Evolutionary conservation across 2,329 filamentous ascomycete species (phyloP).

Genomic region (Aspergillus chevalieri): DNA sequence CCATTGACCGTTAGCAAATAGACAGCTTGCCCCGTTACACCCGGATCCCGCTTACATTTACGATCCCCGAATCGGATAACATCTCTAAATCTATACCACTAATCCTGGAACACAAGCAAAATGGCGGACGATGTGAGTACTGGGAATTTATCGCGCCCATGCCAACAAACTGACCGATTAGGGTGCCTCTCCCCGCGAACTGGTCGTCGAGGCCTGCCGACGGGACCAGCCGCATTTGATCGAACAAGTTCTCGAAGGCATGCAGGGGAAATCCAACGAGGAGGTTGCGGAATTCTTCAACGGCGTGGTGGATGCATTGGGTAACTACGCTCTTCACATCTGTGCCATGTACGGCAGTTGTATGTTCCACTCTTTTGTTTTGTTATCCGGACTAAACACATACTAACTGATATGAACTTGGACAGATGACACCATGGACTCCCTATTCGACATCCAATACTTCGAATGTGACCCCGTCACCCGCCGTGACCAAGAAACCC

Average conservation of each 20-base stretch:
- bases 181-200: conserved; percentile 80
- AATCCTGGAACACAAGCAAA: conserved; percentile 5
- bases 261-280: conserved; percentile 52
- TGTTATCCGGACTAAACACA: background rate
- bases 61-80: conserved; percentile 4
- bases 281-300: conserved; percentile 76
- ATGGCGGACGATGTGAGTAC: conserved; percentile 42
- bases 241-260: conserved; percentile 60
- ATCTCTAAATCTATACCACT: background rate
- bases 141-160: background rate
- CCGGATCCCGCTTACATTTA: conserved; percentile 8
- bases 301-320: conserved; percentile 74
- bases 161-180: conserved; percentile 31
- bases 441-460: conserved; percentile 42
- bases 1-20: background rate
- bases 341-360: conserved; percentile 81
- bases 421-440: conserved; percentile 43
- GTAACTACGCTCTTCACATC: conserved; percentile 83
- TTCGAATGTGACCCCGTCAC: conserved; percentile 46
- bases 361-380: conserved; percentile 40
- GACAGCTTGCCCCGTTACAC: background rate
- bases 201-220: conserved; percentile 86
- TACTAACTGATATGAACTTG: background rate
- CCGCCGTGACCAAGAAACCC: conserved; percentile 41
- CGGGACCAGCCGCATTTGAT: conserved; percentile 87